These are phyloP conservation scores for Simmondsia chinensis DNA, from an alignment of 148 eudicot genomes.

Conservation along the genomic window DNA sequence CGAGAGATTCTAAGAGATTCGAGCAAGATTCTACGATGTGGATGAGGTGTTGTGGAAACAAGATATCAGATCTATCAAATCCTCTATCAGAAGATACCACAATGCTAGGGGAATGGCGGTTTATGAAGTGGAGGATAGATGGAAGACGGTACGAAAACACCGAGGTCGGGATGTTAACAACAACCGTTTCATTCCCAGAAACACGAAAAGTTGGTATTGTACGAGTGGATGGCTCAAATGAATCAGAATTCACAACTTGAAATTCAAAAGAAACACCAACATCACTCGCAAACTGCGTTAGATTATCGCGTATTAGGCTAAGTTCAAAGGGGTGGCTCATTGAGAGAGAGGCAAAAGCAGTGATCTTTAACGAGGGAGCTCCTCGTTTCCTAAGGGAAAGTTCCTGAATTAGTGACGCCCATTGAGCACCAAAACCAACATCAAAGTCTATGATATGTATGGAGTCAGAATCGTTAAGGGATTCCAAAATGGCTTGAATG, in stretches of 20 bases:
- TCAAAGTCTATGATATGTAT: conserved; percentile 81
- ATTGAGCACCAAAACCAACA: conserved; percentile 89
- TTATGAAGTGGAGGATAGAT: conserved; percentile 37
- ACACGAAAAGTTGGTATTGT: conserved; percentile 34
- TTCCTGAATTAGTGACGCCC: conserved; percentile 95
- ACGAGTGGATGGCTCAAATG: conserved; percentile 38
- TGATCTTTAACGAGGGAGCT: conserved; percentile 52
- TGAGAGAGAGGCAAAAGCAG: conserved; percentile 53
- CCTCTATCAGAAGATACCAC: conserved; percentile 35
- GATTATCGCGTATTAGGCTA: conserved; percentile 56
- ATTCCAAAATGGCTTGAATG: conserved; percentile 80
- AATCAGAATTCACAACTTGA: conserved; percentile 54
- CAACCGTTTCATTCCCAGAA: conserved; percentile 62
- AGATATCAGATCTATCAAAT: conserved; percentile 32
- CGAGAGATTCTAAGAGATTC: conserved; percentile 28
- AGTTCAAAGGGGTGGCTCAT: conserved; percentile 50
- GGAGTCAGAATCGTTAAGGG: conserved; percentile 47
- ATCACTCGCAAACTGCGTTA: conserved; percentile 73
- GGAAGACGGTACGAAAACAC: conserved; percentile 41
- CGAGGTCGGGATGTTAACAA: conserved; percentile 68
- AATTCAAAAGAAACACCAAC: conserved; percentile 62
- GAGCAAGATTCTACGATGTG: conserved; percentile 28
- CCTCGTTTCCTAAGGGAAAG: conserved; percentile 59
- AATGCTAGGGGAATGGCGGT: conserved; percentile 32
- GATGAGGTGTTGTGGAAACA: conserved; percentile 30